A percentile compares a stretch with the other conserved stretches of the same genome.
Conservation (phyloP, 2,329 filamentous ascomycete genomes). For the Calonectria fujianensis region DNA sequence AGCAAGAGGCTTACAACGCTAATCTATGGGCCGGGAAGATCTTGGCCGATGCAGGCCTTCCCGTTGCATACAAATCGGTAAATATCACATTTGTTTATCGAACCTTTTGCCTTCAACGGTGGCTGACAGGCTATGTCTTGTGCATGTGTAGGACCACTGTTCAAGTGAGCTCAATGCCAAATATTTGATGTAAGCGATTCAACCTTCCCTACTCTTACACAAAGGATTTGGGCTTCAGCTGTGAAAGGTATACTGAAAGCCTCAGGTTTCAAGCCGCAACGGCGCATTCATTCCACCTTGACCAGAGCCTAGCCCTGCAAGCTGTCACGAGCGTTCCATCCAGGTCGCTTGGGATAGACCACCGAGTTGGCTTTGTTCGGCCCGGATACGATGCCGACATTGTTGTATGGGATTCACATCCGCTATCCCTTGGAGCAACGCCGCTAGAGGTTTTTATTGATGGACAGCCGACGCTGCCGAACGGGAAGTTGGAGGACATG, state of each 20-base stretch:
- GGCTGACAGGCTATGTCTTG: neutral
- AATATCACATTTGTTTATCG: neutral
- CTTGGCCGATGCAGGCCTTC: slow-evolving; percentile 62
- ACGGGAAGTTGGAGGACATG: neutral
- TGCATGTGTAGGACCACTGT: neutral
- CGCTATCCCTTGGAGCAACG: slow-evolving; percentile 66
- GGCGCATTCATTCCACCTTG: slow-evolving; percentile 16
- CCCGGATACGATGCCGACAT: slow-evolving; percentile 70
- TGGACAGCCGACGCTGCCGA: slow-evolving; percentile 51
- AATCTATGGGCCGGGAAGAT: slow-evolving; percentile 64
- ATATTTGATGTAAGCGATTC: slow-evolving; percentile 10
- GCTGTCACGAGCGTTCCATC: slow-evolving; percentile 67
- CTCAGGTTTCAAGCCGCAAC: slow-evolving; percentile 17
- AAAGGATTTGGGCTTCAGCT: too few relatives aligned
- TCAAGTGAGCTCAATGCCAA: slow-evolving; percentile 10
- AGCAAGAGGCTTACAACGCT: slow-evolving; percentile 64
- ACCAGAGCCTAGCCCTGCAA: neutral
- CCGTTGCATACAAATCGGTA: slow-evolving; percentile 63
- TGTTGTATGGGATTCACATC: slow-evolving; percentile 70
- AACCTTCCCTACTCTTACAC: neutral
- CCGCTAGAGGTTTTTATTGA: slow-evolving; percentile 70
- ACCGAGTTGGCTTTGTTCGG: slow-evolving; percentile 66
- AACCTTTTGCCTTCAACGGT: neutral
- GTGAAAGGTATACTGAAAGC: neutral
- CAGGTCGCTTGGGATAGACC: slow-evolving; percentile 63